Evolutionary conservation across 163 green algal genomes (phyloP).

Genomic region (Chlorella variabilis): DNA sequence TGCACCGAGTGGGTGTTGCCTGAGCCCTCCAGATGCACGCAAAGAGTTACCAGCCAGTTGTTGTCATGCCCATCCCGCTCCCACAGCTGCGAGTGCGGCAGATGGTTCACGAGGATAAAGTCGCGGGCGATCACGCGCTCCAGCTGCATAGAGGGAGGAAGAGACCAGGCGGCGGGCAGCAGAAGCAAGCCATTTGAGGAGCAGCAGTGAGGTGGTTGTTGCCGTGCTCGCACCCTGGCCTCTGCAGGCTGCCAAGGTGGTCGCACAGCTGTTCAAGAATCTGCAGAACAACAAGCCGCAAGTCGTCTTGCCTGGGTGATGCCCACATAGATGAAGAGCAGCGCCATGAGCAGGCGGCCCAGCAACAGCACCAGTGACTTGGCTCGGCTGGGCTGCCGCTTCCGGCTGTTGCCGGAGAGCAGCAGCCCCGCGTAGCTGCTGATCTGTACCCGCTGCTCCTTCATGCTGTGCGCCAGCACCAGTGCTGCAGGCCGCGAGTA

Average conservation of each 20-base stretch:
- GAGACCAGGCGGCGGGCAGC: background rate
- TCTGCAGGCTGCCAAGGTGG: too few species aligned
- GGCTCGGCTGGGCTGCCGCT: conserved; percentile 23
- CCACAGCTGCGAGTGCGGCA: conserved; percentile 15
- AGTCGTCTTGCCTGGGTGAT: conserved; percentile 31
- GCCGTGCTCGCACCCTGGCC: too few species aligned
- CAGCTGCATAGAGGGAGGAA: background rate
- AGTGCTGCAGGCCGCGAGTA: background rate
- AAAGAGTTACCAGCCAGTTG: conserved; percentile 59
- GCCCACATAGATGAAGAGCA: conserved; percentile 58
- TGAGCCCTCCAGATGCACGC: too few species aligned
- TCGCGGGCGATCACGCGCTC: conserved; percentile 16
- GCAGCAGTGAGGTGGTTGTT: too few species aligned
- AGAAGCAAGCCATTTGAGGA: background rate
- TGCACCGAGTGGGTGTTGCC: too few species aligned
- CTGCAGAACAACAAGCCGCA: background rate
- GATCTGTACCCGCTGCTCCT: conserved; percentile 23
- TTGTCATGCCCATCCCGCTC: conserved; percentile 64
- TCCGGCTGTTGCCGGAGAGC: conserved; percentile 14
- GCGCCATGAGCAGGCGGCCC: conserved; percentile 52
- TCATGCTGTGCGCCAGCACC: conserved; percentile 30
- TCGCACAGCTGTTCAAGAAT: too few species aligned
- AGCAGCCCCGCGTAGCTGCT: conserved; percentile 45
- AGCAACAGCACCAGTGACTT: conserved; percentile 57
- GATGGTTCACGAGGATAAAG: conserved; percentile 21